A percentile compares a stretch with the other conserved stretches of the same genome.
Conservation (phyloP, 352 stramenopile species). For the Globisporangium recalcitrans region DNA sequence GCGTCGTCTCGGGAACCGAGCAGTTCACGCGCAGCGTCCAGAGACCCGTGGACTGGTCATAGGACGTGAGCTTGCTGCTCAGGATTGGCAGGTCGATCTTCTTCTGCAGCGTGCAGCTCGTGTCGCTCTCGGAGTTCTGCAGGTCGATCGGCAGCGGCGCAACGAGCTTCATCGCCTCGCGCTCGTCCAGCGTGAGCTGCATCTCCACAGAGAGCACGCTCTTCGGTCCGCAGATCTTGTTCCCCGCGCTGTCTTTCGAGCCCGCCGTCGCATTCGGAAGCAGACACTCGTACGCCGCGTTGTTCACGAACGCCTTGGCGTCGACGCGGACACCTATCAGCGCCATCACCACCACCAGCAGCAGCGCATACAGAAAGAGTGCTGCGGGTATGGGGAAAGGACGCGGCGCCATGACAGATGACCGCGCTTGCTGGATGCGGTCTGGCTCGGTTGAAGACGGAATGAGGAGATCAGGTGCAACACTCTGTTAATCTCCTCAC, state of each 20-base stretch:
- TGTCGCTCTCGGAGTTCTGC: slow-evolving; percentile 13
- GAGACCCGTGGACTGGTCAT: slow-evolving; percentile 8
- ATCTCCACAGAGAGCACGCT: slow-evolving; percentile 15
- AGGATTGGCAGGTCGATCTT: slow-evolving; percentile 14
- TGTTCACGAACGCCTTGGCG: slow-evolving; percentile 20
- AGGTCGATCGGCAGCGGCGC: slow-evolving; percentile 10
- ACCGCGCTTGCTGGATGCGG: neutral
- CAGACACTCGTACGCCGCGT: slow-evolving; percentile 16
- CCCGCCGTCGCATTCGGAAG: neutral
- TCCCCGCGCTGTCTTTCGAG: neutral
- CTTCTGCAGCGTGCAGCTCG: slow-evolving; percentile 19
- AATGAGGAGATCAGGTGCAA: neutral
- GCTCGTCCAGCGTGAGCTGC: slow-evolving; percentile 14
- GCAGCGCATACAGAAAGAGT: neutral
- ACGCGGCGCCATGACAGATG: neutral
- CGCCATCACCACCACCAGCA: neutral
- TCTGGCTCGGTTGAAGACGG: slow-evolving; percentile 1
- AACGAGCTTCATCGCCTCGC: slow-evolving; percentile 9
- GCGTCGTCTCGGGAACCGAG: slow-evolving; percentile 14
- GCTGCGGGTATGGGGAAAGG: neutral
- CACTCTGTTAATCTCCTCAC: slow-evolving; percentile 5
- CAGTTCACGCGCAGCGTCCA: slow-evolving; percentile 22
- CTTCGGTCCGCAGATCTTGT: slow-evolving; percentile 13
- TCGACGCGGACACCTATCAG: slow-evolving; percentile 1
- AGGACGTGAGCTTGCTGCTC: slow-evolving; percentile 16